Evolutionary conservation across 129 eudicot genomes (phyloP), one percentile per base, ranked within the genome.

Genomic region (Tanacetum coccineum): DNA sequence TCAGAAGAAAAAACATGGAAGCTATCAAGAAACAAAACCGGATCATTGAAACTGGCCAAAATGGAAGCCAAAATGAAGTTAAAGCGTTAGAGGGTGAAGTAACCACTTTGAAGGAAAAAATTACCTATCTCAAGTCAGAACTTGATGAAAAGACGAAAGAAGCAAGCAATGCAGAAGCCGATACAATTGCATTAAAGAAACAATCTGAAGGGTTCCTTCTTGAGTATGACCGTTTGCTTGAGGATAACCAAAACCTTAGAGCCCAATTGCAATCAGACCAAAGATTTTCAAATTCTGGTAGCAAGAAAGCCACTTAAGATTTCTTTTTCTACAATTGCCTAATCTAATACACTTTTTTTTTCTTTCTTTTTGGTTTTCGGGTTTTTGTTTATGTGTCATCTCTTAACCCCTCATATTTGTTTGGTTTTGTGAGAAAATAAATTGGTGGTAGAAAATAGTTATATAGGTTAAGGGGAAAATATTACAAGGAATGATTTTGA

Each of bases 191-290:
- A 21, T 54, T 91, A 54, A 87, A 77, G 70, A 87, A 85, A 77
- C 98, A 87, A 73, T 91, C 96, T 4, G 96, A 91, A 68, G 98
- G 88, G 9, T 81, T 91, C 51, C 96, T 91, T 79, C 82, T 87
- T 21, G 98, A 91, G 71, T 91, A 87, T 54, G 98, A 91, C 51
- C 90, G 96, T 50, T 69, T 87, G 72, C 83, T 85, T 12, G 94
- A 86, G 22, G 98, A 91, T 50, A 91, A 91, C 79, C 94, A 87
- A 78, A 86, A 80, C 66, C 91, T 87, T 39, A 79, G 91, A 28
- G 77, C 74, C 71, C 98, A 78, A 25, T 78, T 91, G 81, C 83
- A 81, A 12, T n/a, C 74, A 49, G 90, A 87, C 40, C 76, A 76
- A 26, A 76, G 59, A 46, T 57, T 55, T 3, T 74, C 83, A 6